Percentiles rank a stretch among this genome's conserved stretches.
Conservation (phyloP, 2,329 filamentous ascomycete genomes). For the Arthrobotrys iridis region DNA sequence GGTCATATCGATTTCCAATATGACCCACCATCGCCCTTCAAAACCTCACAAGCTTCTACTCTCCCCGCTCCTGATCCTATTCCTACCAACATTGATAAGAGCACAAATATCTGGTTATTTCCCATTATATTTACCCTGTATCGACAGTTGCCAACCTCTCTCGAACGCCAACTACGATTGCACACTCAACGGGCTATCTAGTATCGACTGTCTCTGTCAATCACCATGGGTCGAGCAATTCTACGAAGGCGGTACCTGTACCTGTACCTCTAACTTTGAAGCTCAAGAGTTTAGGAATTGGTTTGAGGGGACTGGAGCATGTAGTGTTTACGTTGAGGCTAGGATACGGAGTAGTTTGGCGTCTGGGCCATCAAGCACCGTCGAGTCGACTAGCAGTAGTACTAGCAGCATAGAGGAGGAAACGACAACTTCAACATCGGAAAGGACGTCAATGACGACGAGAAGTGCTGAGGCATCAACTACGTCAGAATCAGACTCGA, state of each 20-base stretch:
- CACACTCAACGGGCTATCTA: constrained; percentile 19
- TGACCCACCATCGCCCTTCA: constrained; percentile 41
- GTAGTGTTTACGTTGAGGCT: constrained; percentile 38
- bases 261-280: constrained; percentile 46
- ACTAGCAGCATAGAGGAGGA: not conserved
- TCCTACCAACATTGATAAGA: constrained; percentile 3
- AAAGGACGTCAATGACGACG: constrained; percentile 9
- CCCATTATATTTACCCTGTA: constrained; percentile 36
- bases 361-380: constrained; percentile 11
- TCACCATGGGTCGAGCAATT: constrained; percentile 40
- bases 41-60: constrained; percentile 41
- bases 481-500: constrained; percentile 1
- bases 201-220: constrained; percentile 44
- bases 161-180: constrained; percentile 43
- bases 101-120: constrained; percentile 38
- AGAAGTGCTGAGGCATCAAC: constrained; percentile 13
- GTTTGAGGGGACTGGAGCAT: constrained; percentile 41
- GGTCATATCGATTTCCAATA: not conserved
- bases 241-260: constrained; percentile 46
- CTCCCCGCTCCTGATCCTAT: not conserved
- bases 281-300: constrained; percentile 50
- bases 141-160: constrained; percentile 41
- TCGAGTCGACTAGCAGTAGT: not conserved
- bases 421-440: constrained; percentile 8
- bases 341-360: constrained; percentile 36